Base-by-base conservation (phyloP, 495 filamentous ascomycete genomes). In the Thermochaetoides thermophila region DNA sequence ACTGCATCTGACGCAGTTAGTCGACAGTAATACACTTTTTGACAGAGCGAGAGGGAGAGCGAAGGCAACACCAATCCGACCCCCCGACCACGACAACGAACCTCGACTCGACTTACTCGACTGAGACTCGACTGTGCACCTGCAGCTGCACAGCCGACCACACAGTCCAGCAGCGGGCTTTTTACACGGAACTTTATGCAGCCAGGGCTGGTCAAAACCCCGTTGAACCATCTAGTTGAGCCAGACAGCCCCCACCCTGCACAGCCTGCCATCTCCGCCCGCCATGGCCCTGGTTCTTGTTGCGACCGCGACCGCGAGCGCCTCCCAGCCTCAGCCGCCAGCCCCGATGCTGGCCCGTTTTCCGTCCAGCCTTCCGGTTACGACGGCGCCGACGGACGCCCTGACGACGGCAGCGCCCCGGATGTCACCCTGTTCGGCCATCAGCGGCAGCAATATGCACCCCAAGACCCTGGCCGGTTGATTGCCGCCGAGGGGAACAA, bases 271-370 rank as follows among this genome's bases (percentile, higher is more conserved):
- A 35, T 27, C 52, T 38, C 63, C 53, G 66, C 59, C 65, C 80
- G 92, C 71, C 64, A 92, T 92, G 84, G 85, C 76, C 55, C 64
- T 49, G 52, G 45, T 52, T n/a, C n/a, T n/a, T n/a, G n/a, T n/a
- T n/a, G n/a, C n/a, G n/a, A n/a, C n/a, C n/a, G n/a, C n/a, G n/a
- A n/a, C n/a, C n/a, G n/a, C n/a, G n/a, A n/a, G n/a, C n/a, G n/a
- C n/a, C n/a, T n/a, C n/a, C n/a, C n/a, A n/a, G n/a, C n/a, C n/a
- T n/a, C n/a, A n/a, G n/a, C n/a, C n/a, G n/a, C n/a, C n/a, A n/a
- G n/a, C n/a, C n/a, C n/a, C n/a, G n/a, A n/a, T n/a, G n/a, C n/a
- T n/a, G n/a, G n/a, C n/a, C n/a, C n/a, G n/a, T n/a, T n/a, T n/a
- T n/a, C n/a, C n/a, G n/a, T n/a, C n/a, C n/a, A n/a, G n/a, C n/a